Base-by-base conservation (phyloP, 169 alveolate species). In the Eimeria tenella region DNA sequence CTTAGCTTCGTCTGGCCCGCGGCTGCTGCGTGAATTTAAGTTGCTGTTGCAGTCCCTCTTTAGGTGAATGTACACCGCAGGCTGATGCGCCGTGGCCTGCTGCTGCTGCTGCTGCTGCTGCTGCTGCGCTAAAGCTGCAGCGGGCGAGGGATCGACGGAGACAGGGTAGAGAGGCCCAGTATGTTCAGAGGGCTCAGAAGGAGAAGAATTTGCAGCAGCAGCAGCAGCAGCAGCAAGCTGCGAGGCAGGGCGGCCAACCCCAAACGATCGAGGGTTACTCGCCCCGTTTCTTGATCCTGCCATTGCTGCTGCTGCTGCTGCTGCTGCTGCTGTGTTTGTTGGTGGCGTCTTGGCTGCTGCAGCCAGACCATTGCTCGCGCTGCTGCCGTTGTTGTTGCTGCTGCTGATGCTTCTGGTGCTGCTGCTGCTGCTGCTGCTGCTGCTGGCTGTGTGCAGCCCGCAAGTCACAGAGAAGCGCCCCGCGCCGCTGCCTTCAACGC, bases 341-440 rank as follows among this genome's bases (percentile, higher is more conserved):
- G 89, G 50, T 81, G 89, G 21, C 11, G 68, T 17, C 68, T 10
- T 17, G 0, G 68, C 49, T 42, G 68, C 86, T 53, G 13, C 68
- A 3, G 52, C 25, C 58, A 8, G 7, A 6, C 82, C 82, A 31
- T 19, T 8, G 11, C 58, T 55, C 58, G 8, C 19, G 15, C 17
- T 71, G 82, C 23, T 63, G 74, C 21, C 5, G 74, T 25, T 63
- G 82, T 2, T 71, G 55, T n/a, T 31, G 56, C 86, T 49, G 63
- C 65, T 75, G 63, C 86, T 42, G 86, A 5, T 52, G 65, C 73
- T 81, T 50, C 89, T 52, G 71, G 73, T 81, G 89, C 70, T 81
- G 89, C 70, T 81, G 77, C 77, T 68, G n/a, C 77, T 68, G n/a
- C 77, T 68, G n/a, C 77, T 17, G 77, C 77, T 68, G 11, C 77